Base-by-base conservation (phyloP, 2,329 filamentous ascomycete genomes). In the Sarocladium brachiariae region DNA sequence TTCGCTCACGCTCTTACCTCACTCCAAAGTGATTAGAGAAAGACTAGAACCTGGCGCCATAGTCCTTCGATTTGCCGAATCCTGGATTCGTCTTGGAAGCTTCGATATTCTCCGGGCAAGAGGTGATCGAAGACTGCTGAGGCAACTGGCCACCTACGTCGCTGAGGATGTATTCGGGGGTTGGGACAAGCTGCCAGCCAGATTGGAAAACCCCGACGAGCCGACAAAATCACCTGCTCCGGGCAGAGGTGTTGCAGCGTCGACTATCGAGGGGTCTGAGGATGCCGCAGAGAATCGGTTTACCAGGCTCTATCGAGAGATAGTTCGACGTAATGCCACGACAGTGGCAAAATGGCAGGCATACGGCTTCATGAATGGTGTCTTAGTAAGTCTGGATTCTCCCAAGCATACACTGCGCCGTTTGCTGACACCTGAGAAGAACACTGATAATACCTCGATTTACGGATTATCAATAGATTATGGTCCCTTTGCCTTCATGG, bases 331-430 rank as follows among this genome's bases (percentile, higher is more conserved):
- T 27, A 99, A 96, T 63, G 93, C 93, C 1, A 75, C 78, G 52
- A 95, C 87, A 0, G 91, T 97, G 2, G 93, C 93, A 10, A 80
- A 86, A 57, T 97, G 93, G 92, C 95, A 99, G 71, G 90, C 89
- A 0, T 97, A 97, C 62, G 93, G 89, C n/a, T 99, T 99, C 71
- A 97, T 95, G 78, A 99, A 99, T 61, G 93, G 93, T 41, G 93
- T 99, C 3, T 74, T 99, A 52, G 68, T 70, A 56, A 55, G 63
- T 56, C n/a, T 31, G 13, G 19, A 45, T 14, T 4, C 14, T 11
- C 37, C 18, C 2, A 4, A 3, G 27, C 37, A 9, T 25, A 9
- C 2, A 18, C 35, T 19, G 11, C 3, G 21, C 11, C 25, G 38
- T n/a, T 8, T 21, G 14, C 38, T 47, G 13, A 34, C 41, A 4